Base-by-base conservation (phyloP, 2,329 filamentous ascomycete genomes). In the Diaporthe vaccinii region DNA sequence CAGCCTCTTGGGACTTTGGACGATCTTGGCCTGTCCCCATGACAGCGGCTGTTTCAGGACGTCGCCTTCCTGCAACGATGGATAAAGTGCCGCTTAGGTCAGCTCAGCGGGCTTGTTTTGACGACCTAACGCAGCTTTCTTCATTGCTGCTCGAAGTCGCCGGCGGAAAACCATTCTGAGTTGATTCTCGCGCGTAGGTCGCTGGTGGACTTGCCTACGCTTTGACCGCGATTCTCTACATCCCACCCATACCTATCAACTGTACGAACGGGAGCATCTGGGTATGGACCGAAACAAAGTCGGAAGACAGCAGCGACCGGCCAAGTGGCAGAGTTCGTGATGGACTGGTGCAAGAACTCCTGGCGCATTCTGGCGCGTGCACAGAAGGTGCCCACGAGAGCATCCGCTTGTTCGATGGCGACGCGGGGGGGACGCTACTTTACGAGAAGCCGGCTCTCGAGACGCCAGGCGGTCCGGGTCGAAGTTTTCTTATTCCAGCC, bases 11-110 rank as follows among this genome's bases (percentile, higher is more conserved):
- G 65, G 51, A 57, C 62, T 31, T 51, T 36, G 67, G 44, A 59
- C 34, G 62, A 28, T 49, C 62, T 70, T 67, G 74, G 25, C 74
- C 39, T 36, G 34, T 53, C 44, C 20, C 55, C 58, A 68, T 25
- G 72, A 74, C 72, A 74, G 53, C 58, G 34, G 34, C 51, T 49
- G 75, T 76, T 74, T 74, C 75, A 72, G 58, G 41, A 46, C 34
- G 36, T 62, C 20, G 8, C 44, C 36, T 34, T 55, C 55, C 49
- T 61, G 22, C 41, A 68, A 73, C 34, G 28, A 55, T 44, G 57
- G 46, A 49, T 22, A 31, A 55, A 41, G 39, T n/a, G 34, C 34
- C 34, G 51, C 62, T 75, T 75, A 69, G 62, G 70, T 74, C 74
- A 74, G 36, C 62, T 34, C 34, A 8, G 34, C 17, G 25, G 41